Conservation (phyloP, 129 eudicot genomes). For the Glebionis coronaria region DNA sequence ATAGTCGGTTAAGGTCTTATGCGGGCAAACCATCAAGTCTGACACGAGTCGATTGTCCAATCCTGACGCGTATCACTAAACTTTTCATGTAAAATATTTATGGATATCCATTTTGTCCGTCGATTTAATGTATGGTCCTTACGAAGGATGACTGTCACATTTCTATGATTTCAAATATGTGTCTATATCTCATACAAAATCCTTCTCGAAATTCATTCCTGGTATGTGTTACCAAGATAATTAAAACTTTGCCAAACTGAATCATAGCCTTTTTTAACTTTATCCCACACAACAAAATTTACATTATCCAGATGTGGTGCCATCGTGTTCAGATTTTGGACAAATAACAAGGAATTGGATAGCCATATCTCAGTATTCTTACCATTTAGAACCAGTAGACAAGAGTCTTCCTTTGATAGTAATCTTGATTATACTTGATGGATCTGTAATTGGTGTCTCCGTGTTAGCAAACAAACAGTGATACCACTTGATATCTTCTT, state of each 20-base stretch:
- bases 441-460: conserved; percentile 23
- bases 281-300: no score
- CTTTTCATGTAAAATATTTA: conserved; percentile 8
- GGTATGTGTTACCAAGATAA: conserved; percentile 25
- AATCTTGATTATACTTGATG: conserved; percentile 13
- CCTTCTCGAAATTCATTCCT: conserved; percentile 38
- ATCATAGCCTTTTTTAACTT: no score
- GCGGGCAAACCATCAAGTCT: conserved; percentile 25
- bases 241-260: no score
- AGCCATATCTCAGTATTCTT: no score
- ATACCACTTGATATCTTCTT: conserved; percentile 21
- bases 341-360: no score
- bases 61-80: conserved; percentile 4
- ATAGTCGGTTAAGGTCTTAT: background rate
- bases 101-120: conserved; percentile 21
- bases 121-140: background rate
- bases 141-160: conserved; percentile 31
- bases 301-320: no score
- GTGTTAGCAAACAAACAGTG: conserved; percentile 35
- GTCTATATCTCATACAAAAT: conserved; percentile 21
- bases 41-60: conserved; percentile 42
- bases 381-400: no score
- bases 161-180: conserved; percentile 14
- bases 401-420: background rate
- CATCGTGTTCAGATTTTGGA: no score